These are phyloP conservation scores for Aspergillus affinis DNA, from an alignment of 495 filamentous ascomycete species.

Conservation along the genomic window DNA sequence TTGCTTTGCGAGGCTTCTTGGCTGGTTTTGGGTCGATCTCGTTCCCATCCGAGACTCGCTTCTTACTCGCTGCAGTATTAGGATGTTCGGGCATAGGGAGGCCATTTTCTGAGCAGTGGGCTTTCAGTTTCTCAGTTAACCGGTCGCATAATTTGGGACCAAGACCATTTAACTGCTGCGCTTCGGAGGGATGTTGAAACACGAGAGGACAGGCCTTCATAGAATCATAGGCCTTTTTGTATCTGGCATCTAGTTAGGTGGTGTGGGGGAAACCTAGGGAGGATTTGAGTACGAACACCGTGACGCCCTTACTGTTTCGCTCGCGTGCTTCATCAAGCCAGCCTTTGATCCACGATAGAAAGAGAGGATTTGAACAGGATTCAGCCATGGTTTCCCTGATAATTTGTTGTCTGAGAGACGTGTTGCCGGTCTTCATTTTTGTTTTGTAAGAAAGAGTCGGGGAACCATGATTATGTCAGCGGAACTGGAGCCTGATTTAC, in stretches of 20 bases:
- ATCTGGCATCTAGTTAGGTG: constrained; percentile 42
- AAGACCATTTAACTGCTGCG: constrained; percentile 69
- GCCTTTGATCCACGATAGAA: constrained; percentile 75
- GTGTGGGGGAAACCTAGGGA: background rate
- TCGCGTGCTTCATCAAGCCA: constrained; percentile 75
- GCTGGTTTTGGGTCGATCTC: constrained; percentile 38
- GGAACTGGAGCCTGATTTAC: no score
- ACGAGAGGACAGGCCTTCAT: constrained; percentile 74
- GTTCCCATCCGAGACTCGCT: constrained; percentile 48
- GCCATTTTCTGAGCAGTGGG: constrained; percentile 66
- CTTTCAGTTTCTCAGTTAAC: constrained; percentile 65
- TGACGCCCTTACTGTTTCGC: constrained; percentile 67
- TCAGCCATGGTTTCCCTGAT: constrained; percentile 34
- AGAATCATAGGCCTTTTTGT: constrained; percentile 79
- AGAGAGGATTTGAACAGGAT: constrained; percentile 68
- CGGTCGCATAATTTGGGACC: constrained; percentile 69
- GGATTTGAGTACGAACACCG: constrained; percentile 41
- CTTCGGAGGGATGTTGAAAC: constrained; percentile 73
- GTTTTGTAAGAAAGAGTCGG: no score
- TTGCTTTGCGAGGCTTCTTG: constrained; percentile 67
- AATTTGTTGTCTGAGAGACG: background rate
- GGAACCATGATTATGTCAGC: no score
- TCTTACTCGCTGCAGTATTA: constrained; percentile 35
- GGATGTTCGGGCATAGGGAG: constrained; percentile 66
- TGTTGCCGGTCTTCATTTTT: no score